Conservation (phyloP, 805 yeast genomes). For the Schizosaccharomyces octosporus region DNA sequence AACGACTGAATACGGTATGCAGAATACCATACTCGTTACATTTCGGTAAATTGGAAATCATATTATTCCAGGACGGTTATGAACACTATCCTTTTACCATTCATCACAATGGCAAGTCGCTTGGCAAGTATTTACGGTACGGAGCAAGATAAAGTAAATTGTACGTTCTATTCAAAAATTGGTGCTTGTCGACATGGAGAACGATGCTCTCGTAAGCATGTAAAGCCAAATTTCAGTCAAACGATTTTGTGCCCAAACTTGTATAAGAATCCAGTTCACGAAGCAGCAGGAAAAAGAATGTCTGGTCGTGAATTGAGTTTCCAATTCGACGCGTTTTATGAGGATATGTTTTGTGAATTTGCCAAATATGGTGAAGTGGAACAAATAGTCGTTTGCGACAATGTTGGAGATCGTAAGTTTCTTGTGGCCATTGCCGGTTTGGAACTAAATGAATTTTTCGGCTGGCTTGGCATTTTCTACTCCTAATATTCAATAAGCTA, state of each 20-base stretch:
- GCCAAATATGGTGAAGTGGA: constrained; percentile 27
- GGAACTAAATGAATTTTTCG: neutral
- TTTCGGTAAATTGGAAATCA: too few relatives aligned
- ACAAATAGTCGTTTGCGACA: constrained; percentile 54
- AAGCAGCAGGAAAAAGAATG: constrained; percentile 9
- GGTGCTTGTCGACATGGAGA: constrained; percentile 91
- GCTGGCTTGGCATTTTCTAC: too few relatives aligned
- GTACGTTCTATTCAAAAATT: constrained; percentile 44
- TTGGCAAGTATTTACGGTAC: constrained; percentile 16
- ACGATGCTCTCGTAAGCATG: constrained; percentile 49
- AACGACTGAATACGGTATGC: neutral
- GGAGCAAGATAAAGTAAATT: constrained; percentile 14
- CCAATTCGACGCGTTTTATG: constrained; percentile 36
- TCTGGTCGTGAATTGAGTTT: constrained; percentile 18
- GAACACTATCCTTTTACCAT: too few relatives aligned
- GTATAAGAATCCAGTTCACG: constrained; percentile 34
- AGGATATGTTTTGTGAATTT: constrained; percentile 46
- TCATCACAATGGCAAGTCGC: constrained; percentile 12
- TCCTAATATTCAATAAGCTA: neutral
- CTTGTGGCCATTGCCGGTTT: neutral
- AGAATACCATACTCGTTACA: too few relatives aligned
- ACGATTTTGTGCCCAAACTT: constrained; percentile 43
- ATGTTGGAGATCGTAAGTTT: constrained; percentile 34
- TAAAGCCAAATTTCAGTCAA: constrained; percentile 36
- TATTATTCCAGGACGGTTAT: too few relatives aligned